These are phyloP conservation scores for Heliocybe sulcata DNA, from an alignment of 1,284 basidiomycete species.

Conservation along the genomic window DNA sequence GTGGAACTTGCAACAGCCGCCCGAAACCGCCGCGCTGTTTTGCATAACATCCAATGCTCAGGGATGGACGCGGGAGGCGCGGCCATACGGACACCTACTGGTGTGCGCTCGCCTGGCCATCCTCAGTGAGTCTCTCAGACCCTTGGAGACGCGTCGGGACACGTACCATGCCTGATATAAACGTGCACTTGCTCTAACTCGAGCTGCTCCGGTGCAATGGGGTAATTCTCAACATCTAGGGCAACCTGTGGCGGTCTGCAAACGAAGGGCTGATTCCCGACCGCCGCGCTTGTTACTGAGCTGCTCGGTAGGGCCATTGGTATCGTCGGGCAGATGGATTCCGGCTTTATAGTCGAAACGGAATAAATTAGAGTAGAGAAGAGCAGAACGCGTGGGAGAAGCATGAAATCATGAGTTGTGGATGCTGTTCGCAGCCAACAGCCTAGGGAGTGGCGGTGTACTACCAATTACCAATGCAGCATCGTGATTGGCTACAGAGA, in stretches of 20 bases:
- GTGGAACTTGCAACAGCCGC: slow-evolving; percentile 34
- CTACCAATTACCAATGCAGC: no score
- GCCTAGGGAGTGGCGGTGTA: no score
- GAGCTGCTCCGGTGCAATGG: slow-evolving; percentile 46
- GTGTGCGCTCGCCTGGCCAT: slow-evolving; percentile 59
- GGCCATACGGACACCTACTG: slow-evolving; percentile 58
- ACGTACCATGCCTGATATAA: slow-evolving; percentile 67
- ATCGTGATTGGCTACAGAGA: no score
- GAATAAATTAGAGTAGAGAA: neutral
- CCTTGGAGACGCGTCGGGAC: neutral
- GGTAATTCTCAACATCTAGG: slow-evolving; percentile 55
- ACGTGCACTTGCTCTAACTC: slow-evolving; percentile 66
- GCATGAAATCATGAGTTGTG: neutral
- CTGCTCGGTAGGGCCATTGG: neutral
- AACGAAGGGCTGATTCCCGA: neutral
- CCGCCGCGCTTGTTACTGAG: neutral
- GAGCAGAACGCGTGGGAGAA: neutral
- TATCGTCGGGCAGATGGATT: neutral
- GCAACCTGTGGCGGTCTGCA: slow-evolving; percentile 25
- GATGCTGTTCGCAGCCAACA: no score
- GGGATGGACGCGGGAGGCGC: slow-evolving; percentile 59
- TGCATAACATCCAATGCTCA: slow-evolving; percentile 65
- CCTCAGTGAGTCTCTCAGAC: neutral
- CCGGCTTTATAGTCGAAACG: neutral
- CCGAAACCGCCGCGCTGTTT: slow-evolving; percentile 44